Base-by-base conservation (phyloP, 805 yeast species). In the Metschnikowia cubensis region DNA sequence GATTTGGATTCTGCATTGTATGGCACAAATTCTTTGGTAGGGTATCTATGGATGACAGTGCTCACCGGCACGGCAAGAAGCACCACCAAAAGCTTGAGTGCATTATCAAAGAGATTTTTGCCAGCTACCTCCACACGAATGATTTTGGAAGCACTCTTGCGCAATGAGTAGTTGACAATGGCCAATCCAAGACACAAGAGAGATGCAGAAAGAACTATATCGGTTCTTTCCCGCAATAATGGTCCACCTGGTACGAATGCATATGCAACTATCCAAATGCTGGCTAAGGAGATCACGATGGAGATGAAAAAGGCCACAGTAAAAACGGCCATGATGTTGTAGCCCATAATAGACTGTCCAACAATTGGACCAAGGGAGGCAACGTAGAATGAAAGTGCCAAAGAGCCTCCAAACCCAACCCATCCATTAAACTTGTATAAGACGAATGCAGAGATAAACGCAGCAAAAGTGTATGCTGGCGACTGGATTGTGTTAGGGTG, bases 201-300 rank as follows among this genome's bases (percentile, higher is more conserved):
- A 14, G 94, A 81, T 7, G 71, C 53, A 5, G 77, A 77, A 40
- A 90, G 67, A 2, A 94, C 80, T 42, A 87, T 67, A 65, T 89
- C 96, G 1, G 94, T 85, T 65, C 97, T 80, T 68, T 94, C 99
- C 62, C 99, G 81, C 46, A 94, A 73, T 20, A 87, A 53, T 64
- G 85, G 84, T 7, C 99, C 99, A 52, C 89, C 91, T 10, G 99
- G 99, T 42, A 94, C 99, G 71, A 94, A 94, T 0, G 99, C 98
- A 67, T 94, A 94, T 0, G 99, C 99, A 42, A 94, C 98, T 39
- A 87, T 85, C 98, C 98, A 92, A 45, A 92, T 96, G 66, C 90
- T 92, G 4, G 87, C 95, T 53, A 94, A 74, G 22, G 85, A 75
- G 35, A 88, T 64, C 3, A 85, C 43, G 46, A 83, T 72, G 54